Evolutionary conservation across 768 basidiomycete species (phyloP), one percentile per base, ranked within the genome.

Genomic region (Scleroderma bovista): DNA sequence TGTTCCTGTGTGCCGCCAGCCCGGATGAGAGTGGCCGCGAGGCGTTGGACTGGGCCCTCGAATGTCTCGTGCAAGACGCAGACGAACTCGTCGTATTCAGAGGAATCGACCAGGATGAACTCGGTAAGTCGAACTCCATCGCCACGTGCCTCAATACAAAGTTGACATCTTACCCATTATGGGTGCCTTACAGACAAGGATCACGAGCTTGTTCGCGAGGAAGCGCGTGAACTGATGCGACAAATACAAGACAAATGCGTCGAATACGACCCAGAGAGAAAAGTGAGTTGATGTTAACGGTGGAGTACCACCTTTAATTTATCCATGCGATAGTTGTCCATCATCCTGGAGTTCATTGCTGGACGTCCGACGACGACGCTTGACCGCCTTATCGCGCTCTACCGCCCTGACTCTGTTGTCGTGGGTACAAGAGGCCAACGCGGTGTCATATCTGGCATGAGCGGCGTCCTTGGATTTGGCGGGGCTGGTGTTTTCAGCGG

Each of bases 71-170:
- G 8, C 86, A 89, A 65, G 87, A 90, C 49, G 89, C 90, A 2
- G 95, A 98, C 63, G 95, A 98, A 68, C 71, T 98, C 19, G 83
- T 99, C 50, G 86, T 97, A 9, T 88, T 90, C 50, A 74, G 95
- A 33, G 95, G 95, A 1, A 80, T 95, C 13, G 93, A 95, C 54
- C 80, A 88, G 53, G 93, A 93, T 32, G 88, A 86, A 31, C 69
- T 91, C 23, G 86, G 90, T 91, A 53, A 31, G 80, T 26, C 33
- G 37, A 43, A 11, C 7, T 37, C 44, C 5, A 23, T 19, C 11
- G 3, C 15, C 31, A 17, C 10, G 26, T 31, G 6, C n/a, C 26
- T 33, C 26, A 9, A 29, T 29, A 4, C 9, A 5, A 16, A n/a
- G 23, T 31, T 56, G 19, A 39, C 43, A 12, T 15, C 4, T 49